These are phyloP conservation scores for Rostrohypoxylon terebratum DNA, from an alignment of 495 filamentous ascomycete genomes.

Conservation along the genomic window DNA sequence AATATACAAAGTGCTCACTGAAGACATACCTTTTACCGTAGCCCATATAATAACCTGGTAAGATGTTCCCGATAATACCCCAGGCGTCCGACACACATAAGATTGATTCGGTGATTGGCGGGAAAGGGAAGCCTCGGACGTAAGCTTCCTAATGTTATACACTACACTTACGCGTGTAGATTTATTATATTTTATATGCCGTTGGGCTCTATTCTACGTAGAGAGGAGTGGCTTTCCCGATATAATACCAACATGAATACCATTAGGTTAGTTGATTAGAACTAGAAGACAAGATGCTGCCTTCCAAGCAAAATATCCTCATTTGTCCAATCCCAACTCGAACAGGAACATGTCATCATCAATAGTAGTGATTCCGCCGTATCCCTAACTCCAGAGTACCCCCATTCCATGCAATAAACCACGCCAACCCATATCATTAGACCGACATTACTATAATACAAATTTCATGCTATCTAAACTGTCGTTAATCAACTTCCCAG, in stretches of 20 bases:
- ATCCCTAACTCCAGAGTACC: conserved; percentile 27
- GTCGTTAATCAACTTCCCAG: conserved; percentile 52
- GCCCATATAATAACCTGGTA: background rate
- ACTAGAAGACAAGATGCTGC: conserved; percentile 1
- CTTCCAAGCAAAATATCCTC: conserved; percentile 15
- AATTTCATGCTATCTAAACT: background rate
- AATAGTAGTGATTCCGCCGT: background rate
- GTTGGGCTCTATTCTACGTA: conserved; percentile 3
- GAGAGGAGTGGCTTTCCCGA: conserved; percentile 2
- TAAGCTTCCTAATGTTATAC: background rate
- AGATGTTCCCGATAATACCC: background rate
- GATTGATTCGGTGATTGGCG: too few relatives aligned
- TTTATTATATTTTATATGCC: background rate
- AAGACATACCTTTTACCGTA: background rate
- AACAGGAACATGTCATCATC: background rate
- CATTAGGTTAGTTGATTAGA: conserved; percentile 15
- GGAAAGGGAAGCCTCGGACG: background rate
- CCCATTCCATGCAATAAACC: conserved; percentile 17
- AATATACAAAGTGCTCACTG: too few relatives aligned
- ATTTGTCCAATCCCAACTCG: conserved; percentile 13
- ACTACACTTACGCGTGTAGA: background rate
- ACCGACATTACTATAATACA: conserved; percentile 35
- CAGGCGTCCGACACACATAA: background rate
- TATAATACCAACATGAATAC: conserved; percentile 4
- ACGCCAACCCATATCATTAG: conserved; percentile 37